These are phyloP conservation scores for Citrus australasica DNA, from an alignment of 345 rosid species.

Conservation along the genomic window DNA sequence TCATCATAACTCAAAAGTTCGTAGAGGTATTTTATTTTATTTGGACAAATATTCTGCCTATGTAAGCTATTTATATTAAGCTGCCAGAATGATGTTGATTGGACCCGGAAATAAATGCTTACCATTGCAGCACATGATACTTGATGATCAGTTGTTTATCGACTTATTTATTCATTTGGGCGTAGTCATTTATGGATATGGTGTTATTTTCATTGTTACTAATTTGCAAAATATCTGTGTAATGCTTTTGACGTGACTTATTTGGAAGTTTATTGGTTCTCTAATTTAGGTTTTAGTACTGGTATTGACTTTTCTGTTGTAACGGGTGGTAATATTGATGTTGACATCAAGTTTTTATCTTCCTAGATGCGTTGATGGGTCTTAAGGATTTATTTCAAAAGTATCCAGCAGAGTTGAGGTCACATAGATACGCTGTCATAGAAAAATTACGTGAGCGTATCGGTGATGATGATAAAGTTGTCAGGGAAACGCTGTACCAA, in stretches of 20 bases:
- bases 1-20: conserved; percentile 82
- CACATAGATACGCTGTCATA: conserved; percentile 50
- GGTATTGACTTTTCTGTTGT: background rate
- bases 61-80: background rate
- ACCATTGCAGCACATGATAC: background rate
- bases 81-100: background rate
- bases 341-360: conserved; percentile 11
- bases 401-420: conserved; percentile 64
- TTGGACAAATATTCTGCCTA: background rate
- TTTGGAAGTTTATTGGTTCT: background rate
- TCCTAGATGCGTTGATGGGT: conserved; percentile 67
- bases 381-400: conserved; percentile 60
- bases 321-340: background rate
- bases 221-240: background rate
- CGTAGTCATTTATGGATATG: background rate
- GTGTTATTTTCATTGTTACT: background rate
- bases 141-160: background rate
- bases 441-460: conserved; percentile 69
- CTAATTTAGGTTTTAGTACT: background rate
- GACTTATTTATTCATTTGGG: background rate
- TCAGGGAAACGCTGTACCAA: conserved; percentile 57
- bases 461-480: conserved; percentile 59
- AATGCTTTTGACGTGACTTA: background rate
- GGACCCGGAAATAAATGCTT: background rate
- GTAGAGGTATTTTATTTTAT: conserved; percentile 42